Base-by-base conservation (phyloP, 192 early-diverging fungal species). In the Coemansia sp. region DNA sequence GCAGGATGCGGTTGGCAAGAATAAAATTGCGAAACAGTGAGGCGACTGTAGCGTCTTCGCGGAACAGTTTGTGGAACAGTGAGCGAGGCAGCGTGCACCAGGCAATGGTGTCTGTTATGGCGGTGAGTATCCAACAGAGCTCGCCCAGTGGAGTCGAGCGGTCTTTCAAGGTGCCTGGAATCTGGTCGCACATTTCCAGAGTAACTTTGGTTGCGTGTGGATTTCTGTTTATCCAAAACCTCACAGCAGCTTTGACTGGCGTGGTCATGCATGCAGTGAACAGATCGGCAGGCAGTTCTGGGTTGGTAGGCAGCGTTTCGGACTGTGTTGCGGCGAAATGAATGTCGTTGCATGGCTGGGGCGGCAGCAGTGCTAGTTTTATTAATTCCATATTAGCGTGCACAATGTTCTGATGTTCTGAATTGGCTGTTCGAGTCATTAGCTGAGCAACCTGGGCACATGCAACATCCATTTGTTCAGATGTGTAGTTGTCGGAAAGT, bases 21-120 rank as follows among this genome's bases (percentile, higher is more conserved):
- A 99, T 79, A 74, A 91, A 99, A 73, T 99, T 99, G 71, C 97
- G 83, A 69, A 94, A 99, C 49, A 99, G 74, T 1, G 94, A 88
- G 3, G 95, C 94, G 0, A 97, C 94, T 80, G 94, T 90, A 26
- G 96, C 71, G 75, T 99, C 97, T 66, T 99, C 93, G 29, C 92
- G 78, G 73, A 97, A 97, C 26, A 98, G 82, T 49, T 86, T 86
- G 62, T 93, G 90, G 79, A 98, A 98, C 50, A 93, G 58, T 52
- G 95, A 93, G 22, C 88, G 87, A 4, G 92, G 89, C 16, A 99
- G 69, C 22, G 89, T 90, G 67, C 87, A 93, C 97, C 97, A 99
- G 4, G 97, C 97, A 62, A 99, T 99, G 4, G 95, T 97, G 71
- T 99, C 97, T 0, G 94, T 97, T 57, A 99, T 93, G n/a, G 97